Evolutionary conservation across 495 filamentous ascomycete species (phyloP), one percentile per base, ranked within the genome.

Genomic region (Barbatosphaeria neglecta): DNA sequence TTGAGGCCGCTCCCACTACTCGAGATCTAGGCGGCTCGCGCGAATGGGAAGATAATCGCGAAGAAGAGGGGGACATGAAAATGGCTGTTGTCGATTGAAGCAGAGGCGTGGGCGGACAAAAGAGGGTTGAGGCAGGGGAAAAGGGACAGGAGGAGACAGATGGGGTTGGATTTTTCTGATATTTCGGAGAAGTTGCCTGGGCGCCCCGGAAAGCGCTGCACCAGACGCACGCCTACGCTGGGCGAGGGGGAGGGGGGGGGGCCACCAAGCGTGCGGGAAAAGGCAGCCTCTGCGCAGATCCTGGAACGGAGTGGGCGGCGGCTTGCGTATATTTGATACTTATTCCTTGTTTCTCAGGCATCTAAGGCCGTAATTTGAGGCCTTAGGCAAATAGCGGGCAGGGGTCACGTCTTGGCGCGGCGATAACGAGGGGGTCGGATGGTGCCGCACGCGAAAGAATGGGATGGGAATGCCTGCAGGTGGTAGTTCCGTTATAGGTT

Each of bases 41-140:
- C 41, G 41, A 28, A 55, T 63, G 50, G 59, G 68, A 62, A 47
- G 57, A 50, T 51, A 55, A 62, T 64, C 57, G 55, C 57, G 61
- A 58, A 57, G 51, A 43, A 44, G 45, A 53, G 49, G 50, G 50
- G 51, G 43, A 39, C 28, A 43, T 37, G 17, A 41, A 47, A 44
- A 39, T 47, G 44, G 45, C 43, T 50, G 51, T 52, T 55, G 57
- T 63, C 51, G 45, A 56, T 48, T 47, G 46, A 20, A 48, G 54
- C 45, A 25, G 46, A 18, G 25, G 33, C 40, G 25, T 40, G 20
- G 8, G 25, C 9, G 48, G 35, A 51, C 51, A 54, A 41, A 52
- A 33, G 45, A 50, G 49, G 31, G 41, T 43, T 53, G 57, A 50
- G 40, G 51, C 39, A 48, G 47, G 56, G 50, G 49, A 54, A 41